phyloP scores from a whole-genome alignment of 768 basidiomycete species.

The Phaffia tasmanica region DNA sequence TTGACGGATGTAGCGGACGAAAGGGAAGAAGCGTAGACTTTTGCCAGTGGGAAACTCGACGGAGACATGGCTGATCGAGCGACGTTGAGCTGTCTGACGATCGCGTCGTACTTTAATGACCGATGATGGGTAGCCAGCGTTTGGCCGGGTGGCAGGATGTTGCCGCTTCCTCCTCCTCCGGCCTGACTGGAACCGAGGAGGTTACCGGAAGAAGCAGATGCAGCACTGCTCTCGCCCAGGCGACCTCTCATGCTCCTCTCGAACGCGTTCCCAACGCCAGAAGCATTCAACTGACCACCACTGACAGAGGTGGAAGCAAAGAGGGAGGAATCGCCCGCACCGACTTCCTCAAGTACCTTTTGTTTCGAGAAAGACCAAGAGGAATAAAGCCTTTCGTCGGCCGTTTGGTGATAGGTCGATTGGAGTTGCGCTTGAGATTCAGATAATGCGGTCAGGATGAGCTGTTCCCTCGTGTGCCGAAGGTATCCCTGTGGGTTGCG shows the following conservation, averaged over 20 bases:
- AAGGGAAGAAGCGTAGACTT: slow-evolving; percentile 47
- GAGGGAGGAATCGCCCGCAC: slow-evolving; percentile 18
- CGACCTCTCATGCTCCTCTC: slow-evolving; percentile 16
- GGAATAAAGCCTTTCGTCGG: slow-evolving; percentile 17
- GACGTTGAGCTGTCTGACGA: slow-evolving; percentile 61
- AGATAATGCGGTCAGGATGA: slow-evolving; percentile 85
- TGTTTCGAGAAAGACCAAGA: slow-evolving; percentile 24
- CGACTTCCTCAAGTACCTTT: slow-evolving; percentile 25
- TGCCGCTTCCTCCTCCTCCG: slow-evolving; percentile 42
- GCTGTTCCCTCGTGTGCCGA: slow-evolving; percentile 88
- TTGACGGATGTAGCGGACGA: slow-evolving; percentile 6
- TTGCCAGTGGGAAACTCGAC: slow-evolving; percentile 63
- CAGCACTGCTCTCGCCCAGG: slow-evolving; percentile 7
- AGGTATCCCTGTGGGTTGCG: slow-evolving; percentile 52
- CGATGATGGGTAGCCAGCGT: slow-evolving; percentile 39
- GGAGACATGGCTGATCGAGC: slow-evolving; percentile 32
- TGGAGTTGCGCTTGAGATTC: slow-evolving; percentile 40
- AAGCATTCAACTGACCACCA: not conserved
- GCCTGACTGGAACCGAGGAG: slow-evolving; percentile 22
- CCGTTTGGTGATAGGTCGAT: slow-evolving; percentile 16
- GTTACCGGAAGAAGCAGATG: slow-evolving; percentile 6
- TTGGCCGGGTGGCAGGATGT: slow-evolving; percentile 15
- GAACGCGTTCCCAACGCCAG: slow-evolving; percentile 8
- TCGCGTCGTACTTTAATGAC: slow-evolving; percentile 91
- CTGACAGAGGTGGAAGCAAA: not conserved